A percentile compares a stretch with the other conserved stretches of the same genome.
Evolutionary conservation across 306 rosid species (phyloP).

Genomic region (Prunus mongolica): DNA sequence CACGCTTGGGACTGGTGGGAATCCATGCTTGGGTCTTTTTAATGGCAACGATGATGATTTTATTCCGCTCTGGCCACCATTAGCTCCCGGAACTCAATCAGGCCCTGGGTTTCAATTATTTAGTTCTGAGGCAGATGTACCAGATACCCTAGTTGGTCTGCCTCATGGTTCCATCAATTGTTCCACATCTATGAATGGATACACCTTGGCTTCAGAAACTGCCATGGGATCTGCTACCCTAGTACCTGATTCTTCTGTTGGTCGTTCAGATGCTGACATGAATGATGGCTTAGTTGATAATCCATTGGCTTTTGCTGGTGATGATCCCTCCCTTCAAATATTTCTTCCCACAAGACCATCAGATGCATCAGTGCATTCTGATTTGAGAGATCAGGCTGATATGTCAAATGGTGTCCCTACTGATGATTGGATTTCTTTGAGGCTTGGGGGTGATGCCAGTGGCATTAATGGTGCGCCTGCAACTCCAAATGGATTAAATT

Average conservation of each 20-base stretch:
- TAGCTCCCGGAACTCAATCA: slow-evolving; percentile 66
- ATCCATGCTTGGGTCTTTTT: slow-evolving; percentile 66
- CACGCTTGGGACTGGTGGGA: slow-evolving; percentile 46
- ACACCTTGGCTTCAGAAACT: slow-evolving; percentile 55
- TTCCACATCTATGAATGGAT: slow-evolving; percentile 75
- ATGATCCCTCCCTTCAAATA: slow-evolving; percentile 92
- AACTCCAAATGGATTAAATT: slow-evolving; percentile 48
- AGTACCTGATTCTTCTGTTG: slow-evolving; percentile 48
- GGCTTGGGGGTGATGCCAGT: slow-evolving; percentile 76
- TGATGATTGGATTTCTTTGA: slow-evolving; percentile 91
- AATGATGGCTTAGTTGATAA: slow-evolving; percentile 83
- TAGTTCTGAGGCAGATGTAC: slow-evolving; percentile 65
- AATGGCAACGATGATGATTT: slow-evolving; percentile 59
- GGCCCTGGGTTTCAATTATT: slow-evolving; percentile 81
- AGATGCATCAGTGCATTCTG: slow-evolving; percentile 58
- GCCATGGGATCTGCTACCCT: slow-evolving; percentile 55
- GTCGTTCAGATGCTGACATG: slow-evolving; percentile 61
- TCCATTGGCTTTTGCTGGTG: slow-evolving; percentile 77
- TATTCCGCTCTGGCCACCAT: slow-evolving; percentile 56
- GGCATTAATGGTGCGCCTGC: slow-evolving; percentile 53
- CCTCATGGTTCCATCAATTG: slow-evolving; percentile 64
- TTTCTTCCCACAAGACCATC: slow-evolving; percentile 95
- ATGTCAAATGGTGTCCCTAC: slow-evolving; percentile 72
- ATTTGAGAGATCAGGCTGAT: slow-evolving; percentile 69
- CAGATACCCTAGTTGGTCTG: slow-evolving; percentile 60